These are phyloP conservation scores for Candida koratica DNA, from an alignment of 805 yeast species.

Conservation along the genomic window DNA sequence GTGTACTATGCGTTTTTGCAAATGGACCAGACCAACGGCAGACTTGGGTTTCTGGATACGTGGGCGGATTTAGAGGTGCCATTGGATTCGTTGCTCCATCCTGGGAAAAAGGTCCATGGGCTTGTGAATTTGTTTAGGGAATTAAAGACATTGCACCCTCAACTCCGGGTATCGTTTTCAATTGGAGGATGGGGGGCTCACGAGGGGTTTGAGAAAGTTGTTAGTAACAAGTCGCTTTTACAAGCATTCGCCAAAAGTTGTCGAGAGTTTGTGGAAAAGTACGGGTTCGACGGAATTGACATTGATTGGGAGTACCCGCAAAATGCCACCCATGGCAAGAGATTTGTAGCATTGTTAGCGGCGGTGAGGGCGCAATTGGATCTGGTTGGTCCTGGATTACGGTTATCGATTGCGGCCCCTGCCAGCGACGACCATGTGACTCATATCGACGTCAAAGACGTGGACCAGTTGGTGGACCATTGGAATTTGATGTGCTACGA, in stretches of 20 bases:
- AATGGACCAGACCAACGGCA: constrained; percentile 53
- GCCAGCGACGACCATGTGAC: constrained; percentile 48
- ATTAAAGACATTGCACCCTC: constrained; percentile 37
- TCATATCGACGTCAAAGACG: constrained; percentile 43
- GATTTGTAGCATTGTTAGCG: constrained; percentile 42
- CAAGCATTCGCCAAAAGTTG: constrained; percentile 48
- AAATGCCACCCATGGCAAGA: constrained; percentile 40
- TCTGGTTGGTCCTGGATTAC: constrained; percentile 26
- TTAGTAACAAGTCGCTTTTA: constrained; percentile 22
- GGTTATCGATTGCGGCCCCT: constrained; percentile 75
- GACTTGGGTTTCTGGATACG: constrained; percentile 51
- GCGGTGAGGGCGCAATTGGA: constrained; percentile 39
- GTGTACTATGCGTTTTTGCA: constrained; percentile 75
- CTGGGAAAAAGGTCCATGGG: constrained; percentile 35
- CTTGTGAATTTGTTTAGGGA: constrained; percentile 46
- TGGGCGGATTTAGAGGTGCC: constrained; percentile 60
- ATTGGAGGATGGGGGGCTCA: constrained; percentile 77
- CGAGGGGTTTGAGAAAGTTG: constrained; percentile 35
- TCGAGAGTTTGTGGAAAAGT: constrained; percentile 42
- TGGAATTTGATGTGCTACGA: constrained; percentile 95
- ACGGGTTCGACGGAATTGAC: constrained; percentile 86
- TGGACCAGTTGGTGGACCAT: constrained; percentile 57
- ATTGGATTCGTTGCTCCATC: constrained; percentile 17
- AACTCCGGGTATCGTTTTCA: constrained; percentile 61
- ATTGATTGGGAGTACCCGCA: constrained; percentile 92